A percentile compares a stretch with the other conserved stretches of the same genome.
These are phyloP conservation scores for Candolleomyces eurysporus DNA, from an alignment of 768 basidiomycete species.

Conservation along the genomic window DNA sequence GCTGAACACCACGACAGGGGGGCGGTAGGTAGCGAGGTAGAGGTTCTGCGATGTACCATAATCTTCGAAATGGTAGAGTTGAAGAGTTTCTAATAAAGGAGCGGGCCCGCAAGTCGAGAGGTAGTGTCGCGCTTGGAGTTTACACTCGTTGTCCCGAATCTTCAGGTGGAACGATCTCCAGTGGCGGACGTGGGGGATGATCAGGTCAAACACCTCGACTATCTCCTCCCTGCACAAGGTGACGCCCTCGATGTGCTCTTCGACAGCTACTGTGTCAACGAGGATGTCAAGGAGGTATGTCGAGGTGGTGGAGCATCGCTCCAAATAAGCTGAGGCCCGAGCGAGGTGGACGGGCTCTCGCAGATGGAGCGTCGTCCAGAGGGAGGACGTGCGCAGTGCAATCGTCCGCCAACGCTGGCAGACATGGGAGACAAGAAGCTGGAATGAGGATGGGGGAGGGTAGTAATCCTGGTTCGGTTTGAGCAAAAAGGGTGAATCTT, in stretches of 20 bases:
- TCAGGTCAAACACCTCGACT: constrained; percentile 39
- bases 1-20: constrained; percentile 57
- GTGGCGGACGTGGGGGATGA: constrained; percentile 44
- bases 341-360: constrained; percentile 47
- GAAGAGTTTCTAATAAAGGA: constrained; percentile 53
- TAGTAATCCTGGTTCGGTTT: constrained; percentile 44
- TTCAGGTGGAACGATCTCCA: constrained; percentile 64
- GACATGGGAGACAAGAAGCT: constrained; percentile 57
- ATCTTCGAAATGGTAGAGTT: constrained; percentile 65
- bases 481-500: constrained; percentile 47
- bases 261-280: constrained; percentile 51
- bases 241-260: constrained; percentile 49
- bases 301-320: constrained; percentile 26
- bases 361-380: constrained; percentile 60
- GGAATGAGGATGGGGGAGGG: constrained; percentile 44
- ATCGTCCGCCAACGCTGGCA: constrained; percentile 56
- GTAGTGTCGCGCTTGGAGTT: constrained; percentile 47
- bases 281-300: constrained; percentile 48
- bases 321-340: constrained; percentile 46
- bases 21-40: constrained; percentile 52
- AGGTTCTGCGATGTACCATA: constrained; percentile 50
- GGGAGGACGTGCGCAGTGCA: constrained; percentile 45
- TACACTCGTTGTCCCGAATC: constrained; percentile 59
- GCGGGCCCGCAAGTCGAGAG: constrained; percentile 52
- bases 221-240: constrained; percentile 55